Evolutionary conservation across 208 protist species (phyloP).

Genomic region (Acanthamoeba royreba): DNA sequence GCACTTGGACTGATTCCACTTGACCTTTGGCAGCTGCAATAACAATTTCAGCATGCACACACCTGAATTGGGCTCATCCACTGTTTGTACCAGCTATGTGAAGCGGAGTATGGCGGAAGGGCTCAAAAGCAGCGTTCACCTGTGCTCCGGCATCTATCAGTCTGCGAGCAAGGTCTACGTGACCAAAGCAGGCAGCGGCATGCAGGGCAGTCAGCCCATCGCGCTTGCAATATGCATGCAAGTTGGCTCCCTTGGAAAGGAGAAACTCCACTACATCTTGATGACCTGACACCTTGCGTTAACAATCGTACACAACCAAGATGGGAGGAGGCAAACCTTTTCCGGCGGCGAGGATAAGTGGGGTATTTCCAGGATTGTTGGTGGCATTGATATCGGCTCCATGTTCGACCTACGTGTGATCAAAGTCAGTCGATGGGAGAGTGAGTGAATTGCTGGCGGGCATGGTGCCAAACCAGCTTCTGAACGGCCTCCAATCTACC

Average conservation of each 20-base stretch:
- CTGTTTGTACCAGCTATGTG: not conserved
- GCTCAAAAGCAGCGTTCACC: not conserved
- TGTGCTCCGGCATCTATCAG: not conserved
- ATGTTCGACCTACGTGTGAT: not conserved
- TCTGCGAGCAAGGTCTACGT: not conserved
- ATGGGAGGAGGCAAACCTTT: not conserved
- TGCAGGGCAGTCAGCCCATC: not conserved
- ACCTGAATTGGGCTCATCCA: too few relatives aligned
- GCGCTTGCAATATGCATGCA: not conserved
- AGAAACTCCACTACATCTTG: not conserved
- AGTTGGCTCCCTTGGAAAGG: not conserved
- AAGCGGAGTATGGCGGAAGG: not conserved
- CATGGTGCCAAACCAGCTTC: not conserved
- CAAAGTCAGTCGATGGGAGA: not conserved
- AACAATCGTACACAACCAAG: not conserved
- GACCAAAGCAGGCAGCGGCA: not conserved
- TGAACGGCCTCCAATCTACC: not conserved
- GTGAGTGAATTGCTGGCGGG: not conserved
- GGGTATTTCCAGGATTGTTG: not conserved
- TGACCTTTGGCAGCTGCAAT: not conserved
- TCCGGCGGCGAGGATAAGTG: not conserved
- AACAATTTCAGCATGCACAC: not conserved
- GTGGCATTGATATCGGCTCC: not conserved
- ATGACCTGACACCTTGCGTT: not conserved
- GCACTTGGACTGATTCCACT: not conserved